Conservation (phyloP, 208 protist genomes). For the Leishmania martiniquensis region DNA sequence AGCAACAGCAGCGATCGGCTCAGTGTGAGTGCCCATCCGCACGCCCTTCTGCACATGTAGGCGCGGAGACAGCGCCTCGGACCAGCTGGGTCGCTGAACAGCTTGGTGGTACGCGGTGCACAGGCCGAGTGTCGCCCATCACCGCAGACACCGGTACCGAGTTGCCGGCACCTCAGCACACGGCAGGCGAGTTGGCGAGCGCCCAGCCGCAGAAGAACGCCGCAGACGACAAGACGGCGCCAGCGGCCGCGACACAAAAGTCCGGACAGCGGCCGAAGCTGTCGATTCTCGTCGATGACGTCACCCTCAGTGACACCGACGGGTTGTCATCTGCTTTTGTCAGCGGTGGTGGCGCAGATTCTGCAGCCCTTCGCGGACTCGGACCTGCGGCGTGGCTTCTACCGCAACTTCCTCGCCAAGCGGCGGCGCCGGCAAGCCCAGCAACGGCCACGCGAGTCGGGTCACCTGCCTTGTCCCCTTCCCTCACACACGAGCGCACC, state of each 20-base stretch:
- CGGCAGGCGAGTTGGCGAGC: not conserved
- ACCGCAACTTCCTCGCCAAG: conserved; percentile 13
- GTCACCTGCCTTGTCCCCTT: not conserved
- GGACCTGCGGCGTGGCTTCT: conserved; percentile 13
- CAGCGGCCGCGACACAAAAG: not conserved
- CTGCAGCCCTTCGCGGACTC: not conserved
- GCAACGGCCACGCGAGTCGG: not conserved
- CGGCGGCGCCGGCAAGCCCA: not conserved
- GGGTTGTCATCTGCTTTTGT: not conserved
- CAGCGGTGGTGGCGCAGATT: not conserved
- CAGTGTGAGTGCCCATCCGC: not conserved
- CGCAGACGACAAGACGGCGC: not conserved
- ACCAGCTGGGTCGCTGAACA: not conserved
- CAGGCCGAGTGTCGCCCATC: not conserved
- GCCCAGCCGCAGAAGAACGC: not conserved
- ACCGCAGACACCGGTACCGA: not conserved
- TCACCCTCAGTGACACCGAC: not conserved
- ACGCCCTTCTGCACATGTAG: not conserved
- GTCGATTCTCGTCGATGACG: conserved; percentile 18
- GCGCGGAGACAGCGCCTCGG: not conserved
- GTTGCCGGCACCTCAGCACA: not conserved
- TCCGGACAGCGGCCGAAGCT: not conserved
- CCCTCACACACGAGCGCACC: not conserved
- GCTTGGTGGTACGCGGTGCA: not conserved
- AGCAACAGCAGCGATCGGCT: not conserved